Base-by-base conservation (phyloP, 2,329 filamentous ascomycete species). In the Davidsoniella eucalypti region DNA sequence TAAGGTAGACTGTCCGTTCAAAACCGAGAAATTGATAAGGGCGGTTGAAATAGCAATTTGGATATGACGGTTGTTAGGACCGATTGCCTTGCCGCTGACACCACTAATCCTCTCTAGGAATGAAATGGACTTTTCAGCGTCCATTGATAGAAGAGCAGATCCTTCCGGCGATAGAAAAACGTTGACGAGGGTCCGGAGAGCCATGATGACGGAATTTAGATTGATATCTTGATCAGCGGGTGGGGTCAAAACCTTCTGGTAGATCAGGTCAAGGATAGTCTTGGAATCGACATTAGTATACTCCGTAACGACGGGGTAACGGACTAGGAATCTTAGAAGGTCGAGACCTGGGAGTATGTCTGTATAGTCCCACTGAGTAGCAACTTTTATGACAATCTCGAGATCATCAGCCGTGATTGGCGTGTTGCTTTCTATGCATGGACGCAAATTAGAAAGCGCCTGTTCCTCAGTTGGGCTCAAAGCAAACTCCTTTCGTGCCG, bases 161-260 rank as follows among this genome's bases (percentile, higher is more conserved):
- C 92, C 92, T 51, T 81, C 71, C 0, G 76, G 67, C 0, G 84
- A 85, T 54, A 77, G 74, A 60, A 95, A 94, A 6, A 95, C 69
- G 58, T 98, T 98, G 26, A 79, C 81, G 45, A 96, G 71, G 12
- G 82, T 76, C 3, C 92, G 83, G 10, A 87, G 71, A 0, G 82
- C 80, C 70, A 98, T 84, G 82, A 96, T 94, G 9, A 78, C 76
- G 56, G 87, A 87, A 64, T 95, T 95, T 49, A 81, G 73, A 37
- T 78, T 79, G 0, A 82, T 69, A 2, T 76, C 70, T 0, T 73
- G 66, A 4, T 65, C 63, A 7, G 78, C 72, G 65, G 76, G 41
- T 61, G 65, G 54, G 55, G 63, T 55, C 55, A 70, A 53, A 37
- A 38, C 39, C n/a, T 66, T 57, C 41, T 61, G 61, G 5, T 58